Evolutionary conservation across 352 stramenopile species (phyloP).

Genomic region (Stramenopiles sp.): DNA sequence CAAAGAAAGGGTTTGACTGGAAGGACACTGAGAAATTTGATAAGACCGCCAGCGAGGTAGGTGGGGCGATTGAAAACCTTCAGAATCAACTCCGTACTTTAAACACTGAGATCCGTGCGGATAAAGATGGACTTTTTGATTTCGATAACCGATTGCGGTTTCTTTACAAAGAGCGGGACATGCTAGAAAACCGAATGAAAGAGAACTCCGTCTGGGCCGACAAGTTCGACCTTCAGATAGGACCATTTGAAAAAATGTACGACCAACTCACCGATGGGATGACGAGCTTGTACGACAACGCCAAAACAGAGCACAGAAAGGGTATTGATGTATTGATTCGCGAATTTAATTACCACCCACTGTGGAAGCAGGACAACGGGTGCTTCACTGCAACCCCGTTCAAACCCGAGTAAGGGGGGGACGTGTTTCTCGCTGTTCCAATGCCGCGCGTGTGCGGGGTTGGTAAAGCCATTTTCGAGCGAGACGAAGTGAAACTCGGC

Average conservation of each 20-base stretch:
- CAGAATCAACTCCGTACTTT: slow-evolving; percentile 8
- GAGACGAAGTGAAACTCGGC: too few relatives aligned
- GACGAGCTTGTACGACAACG: slow-evolving; percentile 53
- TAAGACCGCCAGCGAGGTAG: slow-evolving; percentile 8
- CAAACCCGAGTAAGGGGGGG: slow-evolving; percentile 18
- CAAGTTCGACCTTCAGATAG: slow-evolving; percentile 23
- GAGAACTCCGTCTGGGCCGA: slow-evolving; percentile 20
- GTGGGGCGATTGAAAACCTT: slow-evolving; percentile 15
- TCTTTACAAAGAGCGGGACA: slow-evolving; percentile 14
- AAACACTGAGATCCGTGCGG: slow-evolving; percentile 22
- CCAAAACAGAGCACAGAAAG: slow-evolving; percentile 50
- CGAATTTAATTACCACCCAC: slow-evolving; percentile 63
- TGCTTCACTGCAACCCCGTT: slow-evolving; percentile 57
- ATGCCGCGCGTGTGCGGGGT: too few relatives aligned
- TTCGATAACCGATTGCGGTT: slow-evolving; percentile 22
- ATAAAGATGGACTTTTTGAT: slow-evolving; percentile 23
- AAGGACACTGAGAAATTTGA: slow-evolving; percentile 12
- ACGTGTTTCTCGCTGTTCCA: too few relatives aligned
- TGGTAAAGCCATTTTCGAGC: too few relatives aligned
- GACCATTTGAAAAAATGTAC: slow-evolving; percentile 25
- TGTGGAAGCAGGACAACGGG: slow-evolving; percentile 62
- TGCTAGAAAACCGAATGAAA: slow-evolving; percentile 21
- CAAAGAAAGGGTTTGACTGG: slow-evolving; percentile 13
- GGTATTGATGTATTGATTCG: slow-evolving; percentile 55
- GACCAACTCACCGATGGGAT: slow-evolving; percentile 44